Evolutionary conservation across 2,329 filamentous ascomycete genomes (phyloP).

Genomic region (Fusarium globosum): DNA sequence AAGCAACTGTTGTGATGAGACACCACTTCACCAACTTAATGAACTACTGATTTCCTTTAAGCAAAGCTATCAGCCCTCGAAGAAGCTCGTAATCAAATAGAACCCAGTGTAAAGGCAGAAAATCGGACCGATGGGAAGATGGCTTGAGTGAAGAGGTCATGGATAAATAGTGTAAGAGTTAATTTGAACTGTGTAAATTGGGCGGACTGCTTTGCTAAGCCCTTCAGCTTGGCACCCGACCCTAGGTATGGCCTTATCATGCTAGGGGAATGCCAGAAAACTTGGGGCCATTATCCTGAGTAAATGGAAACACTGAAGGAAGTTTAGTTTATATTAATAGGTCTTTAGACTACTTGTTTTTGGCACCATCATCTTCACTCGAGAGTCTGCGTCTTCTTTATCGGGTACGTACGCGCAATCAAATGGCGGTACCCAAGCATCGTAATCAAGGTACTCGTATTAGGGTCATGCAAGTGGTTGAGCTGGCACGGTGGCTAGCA

Average conservation of each 20-base stretch:
- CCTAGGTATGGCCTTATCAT: neutral
- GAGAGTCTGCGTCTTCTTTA: neutral
- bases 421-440: neutral
- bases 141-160: slow-evolving; percentile 1
- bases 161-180: neutral
- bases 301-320: neutral
- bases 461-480: neutral
- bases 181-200: neutral
- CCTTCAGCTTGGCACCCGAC: neutral
- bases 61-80: neutral
- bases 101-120: neutral
- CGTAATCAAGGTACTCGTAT: neutral
- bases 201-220: neutral
- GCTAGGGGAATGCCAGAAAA: neutral
- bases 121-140: neutral
- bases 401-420: neutral
- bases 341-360: neutral
- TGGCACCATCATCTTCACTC: neutral
- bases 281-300: neutral
- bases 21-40: neutral
- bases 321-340: neutral
- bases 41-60: neutral
- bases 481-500: neutral
- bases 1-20: neutral
- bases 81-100: neutral